phyloP scores from a whole-genome alignment of 495 filamentous ascomycete species.

The Penicillium maclennaniae region DNA sequence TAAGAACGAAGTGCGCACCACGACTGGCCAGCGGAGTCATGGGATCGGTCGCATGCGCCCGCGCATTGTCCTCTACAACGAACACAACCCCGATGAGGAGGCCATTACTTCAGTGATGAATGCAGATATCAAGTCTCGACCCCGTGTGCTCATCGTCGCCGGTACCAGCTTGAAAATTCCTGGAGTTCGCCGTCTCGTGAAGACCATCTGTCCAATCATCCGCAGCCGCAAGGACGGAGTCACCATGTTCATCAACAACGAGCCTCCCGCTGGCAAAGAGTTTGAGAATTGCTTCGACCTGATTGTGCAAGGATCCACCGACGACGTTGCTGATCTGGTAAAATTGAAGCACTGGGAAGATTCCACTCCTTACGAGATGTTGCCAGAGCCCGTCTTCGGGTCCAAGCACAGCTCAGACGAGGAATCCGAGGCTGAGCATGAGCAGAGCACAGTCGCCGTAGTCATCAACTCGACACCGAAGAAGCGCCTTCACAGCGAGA shows the following conservation, averaged over 20 bases:
- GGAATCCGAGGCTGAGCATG: slow-evolving; percentile 40
- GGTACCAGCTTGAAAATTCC: slow-evolving; percentile 95
- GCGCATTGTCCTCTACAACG: slow-evolving; percentile 95
- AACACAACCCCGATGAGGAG: slow-evolving; percentile 92
- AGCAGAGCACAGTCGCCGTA: slow-evolving; percentile 35
- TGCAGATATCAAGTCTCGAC: slow-evolving; percentile 76
- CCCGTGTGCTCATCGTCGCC: slow-evolving; percentile 89
- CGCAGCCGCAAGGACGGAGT: slow-evolving; percentile 80
- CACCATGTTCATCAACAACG: slow-evolving; percentile 91
- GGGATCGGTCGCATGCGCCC: slow-evolving; percentile 88
- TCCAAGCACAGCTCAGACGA: slow-evolving; percentile 6
- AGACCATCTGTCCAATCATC: slow-evolving; percentile 81
- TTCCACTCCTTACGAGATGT: slow-evolving; percentile 6
- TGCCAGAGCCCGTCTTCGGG: slow-evolving; percentile 24
- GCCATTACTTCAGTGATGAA: slow-evolving; percentile 88
- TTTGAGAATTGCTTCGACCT: slow-evolving; percentile 91
- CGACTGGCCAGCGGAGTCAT: slow-evolving; percentile 87
- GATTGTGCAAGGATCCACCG: slow-evolving; percentile 80
- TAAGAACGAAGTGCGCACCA: slow-evolving; percentile 69
- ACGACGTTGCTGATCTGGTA: slow-evolving; percentile 75
- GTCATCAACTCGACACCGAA: slow-evolving; percentile 38
- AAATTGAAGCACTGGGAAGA: slow-evolving; percentile 77
- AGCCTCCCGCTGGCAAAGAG: slow-evolving; percentile 75
- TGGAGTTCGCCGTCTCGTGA: slow-evolving; percentile 81
- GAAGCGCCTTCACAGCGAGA: slow-evolving; percentile 30